These are phyloP conservation scores for Mrakia gelida DNA, from an alignment of 768 basidiomycete genomes.

Conservation along the genomic window DNA sequence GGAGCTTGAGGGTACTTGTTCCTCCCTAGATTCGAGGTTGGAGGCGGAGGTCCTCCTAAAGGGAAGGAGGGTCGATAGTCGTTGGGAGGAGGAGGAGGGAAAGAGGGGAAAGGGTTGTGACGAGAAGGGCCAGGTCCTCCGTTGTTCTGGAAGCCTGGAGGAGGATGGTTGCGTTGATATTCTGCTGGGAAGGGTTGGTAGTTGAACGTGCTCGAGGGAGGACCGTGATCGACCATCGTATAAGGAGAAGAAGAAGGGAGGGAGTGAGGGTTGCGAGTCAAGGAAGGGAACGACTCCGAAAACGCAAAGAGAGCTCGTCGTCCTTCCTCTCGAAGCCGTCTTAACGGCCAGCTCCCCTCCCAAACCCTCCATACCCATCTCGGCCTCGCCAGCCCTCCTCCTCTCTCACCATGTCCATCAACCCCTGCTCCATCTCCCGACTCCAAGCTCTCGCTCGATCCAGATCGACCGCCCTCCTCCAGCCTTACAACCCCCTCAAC, in stretches of 20 bases:
- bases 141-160: background rate
- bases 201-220: background rate
- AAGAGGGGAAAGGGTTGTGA: background rate
- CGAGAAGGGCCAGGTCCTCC: background rate
- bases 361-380: background rate
- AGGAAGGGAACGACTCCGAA: background rate
- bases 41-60: background rate
- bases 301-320: background rate
- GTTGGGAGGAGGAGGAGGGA: background rate
- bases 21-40: background rate
- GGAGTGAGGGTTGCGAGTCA: background rate
- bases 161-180: background rate
- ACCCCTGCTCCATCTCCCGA: constrained; percentile 8
- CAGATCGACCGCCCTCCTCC: constrained; percentile 26
- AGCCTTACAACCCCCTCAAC: constrained; percentile 31
- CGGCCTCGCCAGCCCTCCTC: constrained; percentile 3
- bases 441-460: constrained; percentile 26
- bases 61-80: background rate
- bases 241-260: background rate
- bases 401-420: constrained; percentile 23
- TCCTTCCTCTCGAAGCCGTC: background rate
- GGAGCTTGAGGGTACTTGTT: too few species aligned
- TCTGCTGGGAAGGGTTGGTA: background rate
- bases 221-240: background rate
- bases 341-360: background rate